Evolutionary conservation across 2,329 filamentous ascomycete species (phyloP), one percentile per base, ranked within the genome.

Genomic region (Penicillium crustosum): DNA sequence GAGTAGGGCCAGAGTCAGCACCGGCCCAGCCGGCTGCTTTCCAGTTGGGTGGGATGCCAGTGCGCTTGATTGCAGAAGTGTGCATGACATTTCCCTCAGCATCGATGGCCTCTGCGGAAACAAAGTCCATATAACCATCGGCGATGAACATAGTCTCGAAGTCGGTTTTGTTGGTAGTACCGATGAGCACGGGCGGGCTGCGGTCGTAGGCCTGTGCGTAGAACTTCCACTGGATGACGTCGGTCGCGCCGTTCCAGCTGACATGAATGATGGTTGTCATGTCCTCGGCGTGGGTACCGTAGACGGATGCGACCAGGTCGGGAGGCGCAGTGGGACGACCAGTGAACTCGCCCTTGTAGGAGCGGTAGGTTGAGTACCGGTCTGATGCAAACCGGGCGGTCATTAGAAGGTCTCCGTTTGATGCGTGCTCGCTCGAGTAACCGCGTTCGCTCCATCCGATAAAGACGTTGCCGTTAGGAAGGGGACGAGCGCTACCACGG

Each of bases 361-460:
- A 64, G 19, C 77, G 74, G 61, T 79, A 79, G 17, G 73, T 76
- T 31, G 70, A 71, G 56, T 75, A 74, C 12, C 70, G 68, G 0
- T 61, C 50, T 4, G 69, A 71, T 7, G 59, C 61, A 48, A 77
- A 78, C 15, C 61, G 66, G 12, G 73, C 73, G 31, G 75, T 72
- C 68, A 76, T 73, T 25, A 75, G 57, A 6, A 73, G 29, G 27
- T 70, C 66, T 12, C 75, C 75, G n/a, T 73, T 65, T 1, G 69
- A 59, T 0, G 67, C 66, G 53, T 73, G 69, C 43, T 78, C 75
- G 36, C 66, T 73, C 8, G 72, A 67, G 58, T 75, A 75, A 21
- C 73, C 73, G 3, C 65, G 53, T 38, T 73, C 66, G 53, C 73
- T 74, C 75, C 75, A 78, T 23, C 70, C 70, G 27, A 73, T 61